A percentile compares a stretch with the other conserved stretches of the same genome.
These are phyloP conservation scores for Protomyces arabidopsidicola DNA, from an alignment of 1,139 yeast genomes.

Conservation along the genomic window DNA sequence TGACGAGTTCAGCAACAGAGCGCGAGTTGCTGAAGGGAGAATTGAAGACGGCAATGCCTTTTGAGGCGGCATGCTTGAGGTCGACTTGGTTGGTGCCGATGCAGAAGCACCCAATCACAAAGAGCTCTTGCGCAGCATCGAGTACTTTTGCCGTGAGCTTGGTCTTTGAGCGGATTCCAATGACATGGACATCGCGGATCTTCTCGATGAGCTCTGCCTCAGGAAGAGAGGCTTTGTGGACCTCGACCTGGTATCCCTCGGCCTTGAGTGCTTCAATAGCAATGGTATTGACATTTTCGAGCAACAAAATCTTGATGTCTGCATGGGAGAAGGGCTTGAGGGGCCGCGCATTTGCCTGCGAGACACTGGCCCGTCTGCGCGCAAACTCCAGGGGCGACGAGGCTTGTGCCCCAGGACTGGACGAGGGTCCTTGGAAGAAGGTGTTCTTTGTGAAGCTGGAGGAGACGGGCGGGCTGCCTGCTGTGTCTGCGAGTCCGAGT, in stretches of 20 bases:
- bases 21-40: slow-evolving; percentile 98
- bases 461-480: background rate
- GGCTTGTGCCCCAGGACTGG: background rate
- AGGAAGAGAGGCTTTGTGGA: slow-evolving; percentile 79
- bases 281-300: slow-evolving; percentile 89
- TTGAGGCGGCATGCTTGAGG: slow-evolving; percentile 81
- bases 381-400: background rate
- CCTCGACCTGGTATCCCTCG: slow-evolving; percentile 97
- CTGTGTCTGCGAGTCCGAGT: background rate
- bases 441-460: background rate
- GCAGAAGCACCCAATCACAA: slow-evolving; percentile 95
- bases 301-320: slow-evolving; percentile 80
- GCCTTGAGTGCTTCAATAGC: slow-evolving; percentile 78
- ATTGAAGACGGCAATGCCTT: slow-evolving; percentile 95
- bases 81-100: slow-evolving; percentile 98
- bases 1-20: slow-evolving; percentile 96
- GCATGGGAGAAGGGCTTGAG: slow-evolving; percentile 85
- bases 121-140: slow-evolving; percentile 80
- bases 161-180: slow-evolving; percentile 97
- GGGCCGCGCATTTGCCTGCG: slow-evolving; percentile 9
- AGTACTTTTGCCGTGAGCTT: slow-evolving; percentile 74
- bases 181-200: slow-evolving; percentile 88
- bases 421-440: background rate
- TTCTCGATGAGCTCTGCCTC: slow-evolving; percentile 94
- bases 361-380: slow-evolving; percentile 9